Evolutionary conservation across 2,329 filamentous ascomycete genomes (phyloP), one percentile per base, ranked within the genome.

Genomic region (Penicillium sp.): DNA sequence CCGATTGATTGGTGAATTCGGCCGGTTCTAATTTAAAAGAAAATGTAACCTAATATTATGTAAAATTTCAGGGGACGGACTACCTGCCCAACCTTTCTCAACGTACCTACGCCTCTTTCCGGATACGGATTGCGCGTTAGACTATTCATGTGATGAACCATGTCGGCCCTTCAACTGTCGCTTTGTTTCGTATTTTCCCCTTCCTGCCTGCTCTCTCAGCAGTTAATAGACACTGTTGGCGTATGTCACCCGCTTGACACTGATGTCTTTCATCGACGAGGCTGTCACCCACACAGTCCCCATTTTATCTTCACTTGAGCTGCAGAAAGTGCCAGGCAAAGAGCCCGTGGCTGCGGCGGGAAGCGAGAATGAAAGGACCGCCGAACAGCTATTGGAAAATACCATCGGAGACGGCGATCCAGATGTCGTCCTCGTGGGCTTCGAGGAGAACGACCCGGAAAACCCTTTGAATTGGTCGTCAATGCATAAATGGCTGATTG

Each of bases 401-500:
- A 18, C 25, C 18, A 50, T 38, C 30, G 51, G 20, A 50, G 51
- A 50, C 42, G 42, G 43, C 38, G 36, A 50, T 46, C 51, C 47
- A 31, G 47, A 54, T 48, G 22, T 54, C 47, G 38, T 54, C 42
- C 41, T 50, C 43, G 51, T 54, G 43, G 51, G 51, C 47, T 51
- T 43, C 33, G 51, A 54, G 14, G 51, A 54, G 40, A 51, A 33
- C 40, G 53, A 56, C n/a, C 46, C 41, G 25, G 31, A 54, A 44
- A 56, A 57, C 40, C 56, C 56, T 2, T 40, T 56, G 27, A 56
- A 59, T 40, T 59, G 56, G 56, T 53, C 56, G 14, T 30, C 27
- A 44, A 44, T 42, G 40, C 52, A 53, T n/a, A 59, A 59, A 51
- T 59, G 56, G 51, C 40, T 48, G 6, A 56, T 59, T 47, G 54